These are phyloP conservation scores for Lecanoromycetidae sp. DNA, from an alignment of 2,329 filamentous ascomycete genomes.

Conservation along the genomic window DNA sequence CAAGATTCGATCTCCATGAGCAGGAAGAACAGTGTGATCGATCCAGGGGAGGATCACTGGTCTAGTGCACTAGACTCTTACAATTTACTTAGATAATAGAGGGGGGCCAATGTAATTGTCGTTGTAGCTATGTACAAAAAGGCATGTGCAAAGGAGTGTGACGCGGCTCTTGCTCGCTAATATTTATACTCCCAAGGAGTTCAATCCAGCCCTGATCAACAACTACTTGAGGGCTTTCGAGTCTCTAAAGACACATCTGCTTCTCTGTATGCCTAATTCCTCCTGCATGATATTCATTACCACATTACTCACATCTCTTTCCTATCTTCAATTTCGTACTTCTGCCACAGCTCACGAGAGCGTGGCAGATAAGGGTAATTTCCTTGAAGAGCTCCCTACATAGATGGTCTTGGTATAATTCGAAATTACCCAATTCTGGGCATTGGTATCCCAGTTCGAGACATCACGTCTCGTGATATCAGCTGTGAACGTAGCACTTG, in stretches of 20 bases:
- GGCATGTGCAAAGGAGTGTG: background rate
- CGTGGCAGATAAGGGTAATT: slow-evolving; percentile 36
- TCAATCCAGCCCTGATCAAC: background rate
- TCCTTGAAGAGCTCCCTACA: slow-evolving; percentile 48
- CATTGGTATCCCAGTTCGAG: slow-evolving; percentile 67
- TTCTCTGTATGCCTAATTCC: background rate
- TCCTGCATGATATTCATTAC: background rate
- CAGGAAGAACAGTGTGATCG: too few species aligned
- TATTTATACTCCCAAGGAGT: background rate
- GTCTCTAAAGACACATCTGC: background rate
- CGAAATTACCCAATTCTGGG: slow-evolving; percentile 72
- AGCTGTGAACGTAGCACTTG: slow-evolving; percentile 52
- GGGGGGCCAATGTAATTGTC: too few species aligned
- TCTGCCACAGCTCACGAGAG: slow-evolving; percentile 22
- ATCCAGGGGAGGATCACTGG: too few species aligned
- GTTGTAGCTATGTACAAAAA: background rate
- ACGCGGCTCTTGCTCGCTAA: background rate
- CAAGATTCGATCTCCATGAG: too few species aligned
- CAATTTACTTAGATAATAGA: too few species aligned
- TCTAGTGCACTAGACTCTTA: too few species aligned
- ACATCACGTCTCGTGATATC: slow-evolving; percentile 68
- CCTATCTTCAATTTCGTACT: background rate
- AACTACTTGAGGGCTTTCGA: background rate
- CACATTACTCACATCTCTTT: background rate
- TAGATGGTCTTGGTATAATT: slow-evolving; percentile 46